Base-by-base conservation (phyloP, 164 flowering plant species). In the Vitis amurensis region DNA sequence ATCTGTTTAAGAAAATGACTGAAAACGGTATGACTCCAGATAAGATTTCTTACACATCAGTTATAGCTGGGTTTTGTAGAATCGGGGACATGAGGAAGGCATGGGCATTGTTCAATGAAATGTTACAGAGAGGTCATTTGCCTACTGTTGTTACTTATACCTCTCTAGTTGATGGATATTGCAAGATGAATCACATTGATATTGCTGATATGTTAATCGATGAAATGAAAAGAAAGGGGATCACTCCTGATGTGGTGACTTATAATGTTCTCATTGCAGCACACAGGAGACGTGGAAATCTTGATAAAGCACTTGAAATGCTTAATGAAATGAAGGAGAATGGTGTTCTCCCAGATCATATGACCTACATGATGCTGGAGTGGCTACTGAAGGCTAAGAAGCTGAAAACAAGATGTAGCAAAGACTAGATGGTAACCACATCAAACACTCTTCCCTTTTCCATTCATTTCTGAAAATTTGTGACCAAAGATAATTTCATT, bases 111-210 rank as follows among this genome's bases (percentile, higher is more conserved):
- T 82, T 66, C 50, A 53, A 50, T 10, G 76, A 78, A 61, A 90
- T 90, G 94, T 11, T 57, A 23, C 30, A 50, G 19, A 76, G 29
- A 51, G 84, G 78, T 5, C 50, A 66, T 48, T 61, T 30, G 30
- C 89, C 89, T 57, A 81, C 72, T 71, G 82, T 83, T 62, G 74
- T 81, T 60, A 84, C 88, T 60, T 88, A 80, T 73, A 85, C 86
- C 19, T 85, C 85, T 68, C 66, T 90, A 23, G 73, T 90, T 71
- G 80, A 78, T 68, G 89, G 88, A 27, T 87, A 49, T 68, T 87
- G 77, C 73, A 82, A 77, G 71, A 16, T 63, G 55, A 23, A 53
- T 31, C 75, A 59, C 48, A 78, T 82, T 86, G 86, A 83, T 55
- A 19, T 48, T 16, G 89, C 82, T 2, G 16, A 23, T 2, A 10